Percentiles rank a stretch among this genome's conserved stretches.
These are phyloP conservation scores for Hyphodiscus sp. DNA, from an alignment of 2,329 filamentous ascomycete species.

Conservation along the genomic window DNA sequence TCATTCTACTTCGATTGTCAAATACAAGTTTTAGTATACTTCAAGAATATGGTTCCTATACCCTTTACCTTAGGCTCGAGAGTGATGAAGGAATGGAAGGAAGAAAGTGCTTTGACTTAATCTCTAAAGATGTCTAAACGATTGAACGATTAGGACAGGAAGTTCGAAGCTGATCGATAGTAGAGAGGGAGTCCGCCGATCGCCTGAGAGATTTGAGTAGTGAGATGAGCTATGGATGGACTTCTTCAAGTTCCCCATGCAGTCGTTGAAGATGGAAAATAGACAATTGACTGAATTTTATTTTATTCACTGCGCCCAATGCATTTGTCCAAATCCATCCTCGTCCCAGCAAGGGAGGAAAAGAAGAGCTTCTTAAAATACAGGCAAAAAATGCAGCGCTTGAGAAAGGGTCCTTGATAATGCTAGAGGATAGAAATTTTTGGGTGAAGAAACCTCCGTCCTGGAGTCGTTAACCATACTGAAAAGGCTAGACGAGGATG, in stretches of 20 bases:
- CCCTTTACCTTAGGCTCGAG: too few species aligned
- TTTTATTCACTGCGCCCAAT: not conserved
- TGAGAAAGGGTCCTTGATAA: not conserved
- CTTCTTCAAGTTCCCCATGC: not conserved
- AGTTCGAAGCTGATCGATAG: too few species aligned
- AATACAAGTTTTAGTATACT: too few species aligned
- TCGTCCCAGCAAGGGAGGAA: not conserved
- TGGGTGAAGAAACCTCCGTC: not conserved
- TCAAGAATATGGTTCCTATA: too few species aligned
- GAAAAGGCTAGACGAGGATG: not conserved
- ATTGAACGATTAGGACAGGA: too few species aligned
- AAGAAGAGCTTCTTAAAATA: conserved; percentile 12
- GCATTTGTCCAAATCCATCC: not conserved
- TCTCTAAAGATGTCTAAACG: too few species aligned
- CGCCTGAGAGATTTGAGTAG: too few species aligned
- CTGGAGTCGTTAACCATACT: not conserved
- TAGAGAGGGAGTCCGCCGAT: too few species aligned
- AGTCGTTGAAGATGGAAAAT: not conserved
- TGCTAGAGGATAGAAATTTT: not conserved
- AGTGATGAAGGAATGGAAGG: too few species aligned
- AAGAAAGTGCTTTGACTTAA: too few species aligned
- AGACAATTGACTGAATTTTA: not conserved
- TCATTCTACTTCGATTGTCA: not conserved
- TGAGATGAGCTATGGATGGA: not conserved
- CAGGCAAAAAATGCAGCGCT: conserved; percentile 7